These are phyloP conservation scores for Lentinula edodes DNA, from an alignment of 768 basidiomycete genomes.

Conservation along the genomic window DNA sequence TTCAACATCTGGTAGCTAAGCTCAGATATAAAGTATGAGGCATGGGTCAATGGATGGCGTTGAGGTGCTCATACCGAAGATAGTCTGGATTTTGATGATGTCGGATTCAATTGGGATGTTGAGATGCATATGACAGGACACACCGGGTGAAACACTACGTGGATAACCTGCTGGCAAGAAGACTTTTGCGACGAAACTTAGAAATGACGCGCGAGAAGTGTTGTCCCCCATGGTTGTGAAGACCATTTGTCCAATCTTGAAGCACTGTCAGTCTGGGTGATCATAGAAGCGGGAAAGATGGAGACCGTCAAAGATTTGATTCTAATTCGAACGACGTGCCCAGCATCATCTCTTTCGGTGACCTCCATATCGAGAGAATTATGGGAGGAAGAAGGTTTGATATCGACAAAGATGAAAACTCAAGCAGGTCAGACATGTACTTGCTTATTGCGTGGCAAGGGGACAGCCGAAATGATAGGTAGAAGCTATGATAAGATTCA, in stretches of 20 bases:
- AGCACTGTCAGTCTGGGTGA: neutral
- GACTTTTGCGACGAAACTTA: neutral
- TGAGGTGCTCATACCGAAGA: slow-evolving; percentile 33
- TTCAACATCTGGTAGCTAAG: slow-evolving; percentile 64
- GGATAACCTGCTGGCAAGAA: slow-evolving; percentile 8
- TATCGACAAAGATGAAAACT: no score
- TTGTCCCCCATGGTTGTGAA: neutral
- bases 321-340: neutral
- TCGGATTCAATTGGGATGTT: neutral
- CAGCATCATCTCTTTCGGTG: slow-evolving; percentile 7
- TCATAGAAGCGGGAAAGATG: neutral
- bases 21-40: neutral
- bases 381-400: no score
- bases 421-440: no score
- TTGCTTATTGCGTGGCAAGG: no score
- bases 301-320: neutral
- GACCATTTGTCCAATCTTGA: neutral
- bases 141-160: slow-evolving; percentile 5
- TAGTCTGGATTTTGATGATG: slow-evolving; percentile 35
- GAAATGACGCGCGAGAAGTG: neutral
- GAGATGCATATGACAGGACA: neutral
- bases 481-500: neutral
- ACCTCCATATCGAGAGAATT: neutral
- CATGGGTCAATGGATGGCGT: neutral
- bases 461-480: no score